Base-by-base conservation (phyloP, 306 rosid species). In the Vigna unguiculata region DNA sequence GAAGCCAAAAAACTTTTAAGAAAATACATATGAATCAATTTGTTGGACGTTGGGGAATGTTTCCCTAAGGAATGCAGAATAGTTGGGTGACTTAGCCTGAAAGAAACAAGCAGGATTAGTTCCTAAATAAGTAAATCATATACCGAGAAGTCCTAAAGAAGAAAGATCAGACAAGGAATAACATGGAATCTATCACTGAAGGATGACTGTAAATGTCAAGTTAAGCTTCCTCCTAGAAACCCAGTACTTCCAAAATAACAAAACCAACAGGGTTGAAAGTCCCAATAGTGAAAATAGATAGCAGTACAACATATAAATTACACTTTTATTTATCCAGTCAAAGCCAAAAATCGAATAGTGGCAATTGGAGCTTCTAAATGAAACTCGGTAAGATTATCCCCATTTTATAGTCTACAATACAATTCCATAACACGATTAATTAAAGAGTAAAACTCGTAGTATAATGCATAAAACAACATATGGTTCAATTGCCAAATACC, bases 61-160 rank as follows among this genome's bases (percentile, higher is more conserved):
- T 73, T 86, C 76, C 86, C 77, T 86, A 45, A 95, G 45, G 6
- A 71, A 53, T 60, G 19, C 75, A 66, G 84, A 48, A 81, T 95
- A 95, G 73, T 84, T 78, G 22, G 97, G 80, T 47, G 83, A 73
- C 79, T 83, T 95, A 10, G 91, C 98, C 97, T 92, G 97, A 68
- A 83, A 79, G 78, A 69, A 75, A 60, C 69, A n/a, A 68, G 40
- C 49, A 72, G 4, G 65, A 70, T 83, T 71, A 84, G 59, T 65
- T 78, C 52, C 58, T 36, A 53, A 62, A 51, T 38, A 85, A 74
- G 49, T 72, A 48, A 15, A 77, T 47, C 74, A 63, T 68, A 71
- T 64, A 28, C 63, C 38, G 46, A 52, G 63, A 69, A 51, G 22
- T 19, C 16, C 58, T 36, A 47, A 52, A 53, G 54, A 25, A 76